These are phyloP conservation scores for Populus deltoides DNA, from an alignment of 345 rosid species.

Conservation along the genomic window DNA sequence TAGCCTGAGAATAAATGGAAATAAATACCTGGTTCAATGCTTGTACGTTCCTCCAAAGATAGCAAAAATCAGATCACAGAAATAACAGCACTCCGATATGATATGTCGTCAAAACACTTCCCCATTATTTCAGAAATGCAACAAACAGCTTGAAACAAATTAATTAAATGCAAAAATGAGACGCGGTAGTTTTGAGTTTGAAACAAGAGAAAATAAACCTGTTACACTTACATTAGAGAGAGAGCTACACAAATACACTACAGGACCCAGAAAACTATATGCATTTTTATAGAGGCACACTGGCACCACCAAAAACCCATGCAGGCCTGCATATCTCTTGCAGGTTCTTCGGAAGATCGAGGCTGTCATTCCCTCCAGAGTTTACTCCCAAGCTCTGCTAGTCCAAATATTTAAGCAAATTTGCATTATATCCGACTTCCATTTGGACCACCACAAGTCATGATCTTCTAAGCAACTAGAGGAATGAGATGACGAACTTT, in stretches of 20 bases:
- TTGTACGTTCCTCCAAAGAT: not conserved
- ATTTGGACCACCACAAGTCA: not conserved
- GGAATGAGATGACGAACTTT: conserved; percentile 1
- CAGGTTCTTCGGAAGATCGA: not conserved
- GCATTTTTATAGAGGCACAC: not conserved
- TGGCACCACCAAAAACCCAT: conserved; percentile 4
- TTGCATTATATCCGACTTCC: not conserved
- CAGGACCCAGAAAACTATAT: conserved; percentile 12
- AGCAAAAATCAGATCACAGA: not conserved
- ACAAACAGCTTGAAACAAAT: conserved; percentile 19
- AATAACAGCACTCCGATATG: not conserved
- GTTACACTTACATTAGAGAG: not conserved
- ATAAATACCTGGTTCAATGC: not conserved
- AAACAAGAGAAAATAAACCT: conserved; percentile 9
- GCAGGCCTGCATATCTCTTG: not conserved
- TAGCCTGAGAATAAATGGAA: not conserved
- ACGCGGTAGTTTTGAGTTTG: not conserved
- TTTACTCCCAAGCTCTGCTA: not conserved
- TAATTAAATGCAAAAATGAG: conserved; percentile 20
- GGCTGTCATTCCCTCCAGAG: not conserved
- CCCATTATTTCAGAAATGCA: not conserved
- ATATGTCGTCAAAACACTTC: not conserved
- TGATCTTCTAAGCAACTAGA: conserved; percentile 4
- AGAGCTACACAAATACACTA: conserved; percentile 11
- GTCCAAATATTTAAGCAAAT: not conserved